phyloP scores from a whole-genome alignment of 1,284 basidiomycete species.

The Erythrobasidium hasegawianum region DNA sequence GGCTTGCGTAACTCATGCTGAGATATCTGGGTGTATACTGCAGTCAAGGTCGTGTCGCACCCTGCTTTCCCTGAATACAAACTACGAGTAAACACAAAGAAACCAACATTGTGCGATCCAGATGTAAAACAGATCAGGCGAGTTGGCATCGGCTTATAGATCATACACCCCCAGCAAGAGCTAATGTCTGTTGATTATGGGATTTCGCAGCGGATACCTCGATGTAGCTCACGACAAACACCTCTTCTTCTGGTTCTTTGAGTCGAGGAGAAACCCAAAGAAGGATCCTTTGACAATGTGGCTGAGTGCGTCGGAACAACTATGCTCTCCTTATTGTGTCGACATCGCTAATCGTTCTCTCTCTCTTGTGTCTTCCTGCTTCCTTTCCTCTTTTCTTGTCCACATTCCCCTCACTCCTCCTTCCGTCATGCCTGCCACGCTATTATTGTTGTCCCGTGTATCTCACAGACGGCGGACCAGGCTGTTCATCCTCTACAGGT shows the following conservation, averaged over 20 bases:
- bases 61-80: conserved; percentile 65
- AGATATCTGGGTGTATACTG: not conserved
- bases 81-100: conserved; percentile 65
- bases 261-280: conserved; percentile 66
- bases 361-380: too few species aligned
- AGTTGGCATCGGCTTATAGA: not conserved
- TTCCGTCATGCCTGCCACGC: too few species aligned
- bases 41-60: conserved; percentile 71
- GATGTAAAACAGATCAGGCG: conserved; percentile 33
- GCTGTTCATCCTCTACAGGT: conserved; percentile 49
- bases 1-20: not conserved
- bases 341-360: too few species aligned
- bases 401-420: not conserved
- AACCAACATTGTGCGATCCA: conserved; percentile 32
- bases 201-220: conserved; percentile 76
- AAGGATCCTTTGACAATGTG: conserved; percentile 79
- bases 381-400: too few species aligned
- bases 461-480: conserved; percentile 44
- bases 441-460: conserved; percentile 15
- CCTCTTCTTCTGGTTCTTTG: conserved; percentile 69
- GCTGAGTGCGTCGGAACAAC: conserved; percentile 82
- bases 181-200: not conserved
- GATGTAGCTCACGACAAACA: conserved; percentile 81
- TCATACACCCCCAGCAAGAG: not conserved
- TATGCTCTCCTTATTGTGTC: too few species aligned